A percentile compares a stretch with the other conserved stretches of the same genome.
Conservation (phyloP, 2,329 filamentous ascomycete genomes). For the Alternaria arbusti region DNA sequence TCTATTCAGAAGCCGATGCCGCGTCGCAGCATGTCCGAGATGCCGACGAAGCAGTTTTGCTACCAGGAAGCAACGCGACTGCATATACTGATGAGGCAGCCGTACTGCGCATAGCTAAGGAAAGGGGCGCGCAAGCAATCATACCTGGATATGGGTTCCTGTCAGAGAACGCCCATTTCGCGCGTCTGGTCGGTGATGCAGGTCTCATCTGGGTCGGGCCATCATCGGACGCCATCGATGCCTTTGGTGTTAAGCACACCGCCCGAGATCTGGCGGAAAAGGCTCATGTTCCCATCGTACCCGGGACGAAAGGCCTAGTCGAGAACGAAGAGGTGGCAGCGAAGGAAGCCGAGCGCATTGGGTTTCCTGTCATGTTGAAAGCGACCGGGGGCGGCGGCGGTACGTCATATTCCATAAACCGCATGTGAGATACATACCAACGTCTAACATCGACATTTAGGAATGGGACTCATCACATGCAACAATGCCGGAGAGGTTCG, state of each 20-base stretch:
- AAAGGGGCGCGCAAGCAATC: slow-evolving; percentile 61
- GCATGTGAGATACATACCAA: background rate
- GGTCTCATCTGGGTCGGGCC: slow-evolving; percentile 69
- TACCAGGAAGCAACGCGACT: slow-evolving; percentile 56
- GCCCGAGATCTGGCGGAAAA: slow-evolving; percentile 61
- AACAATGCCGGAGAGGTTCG: slow-evolving; percentile 41
- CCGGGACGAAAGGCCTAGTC: slow-evolving; percentile 61
- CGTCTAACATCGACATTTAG: background rate
- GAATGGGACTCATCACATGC: slow-evolving; percentile 54
- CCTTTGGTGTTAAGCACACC: slow-evolving; percentile 65
- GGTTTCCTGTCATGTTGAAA: slow-evolving; percentile 64
- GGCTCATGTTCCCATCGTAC: slow-evolving; percentile 62
- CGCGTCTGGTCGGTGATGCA: slow-evolving; percentile 57
- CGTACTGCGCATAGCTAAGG: slow-evolving; percentile 61
- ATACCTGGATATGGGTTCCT: slow-evolving; percentile 73
- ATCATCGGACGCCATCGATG: slow-evolving; percentile 58
- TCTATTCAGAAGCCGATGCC: slow-evolving; percentile 65
- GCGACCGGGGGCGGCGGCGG: slow-evolving; percentile 67
- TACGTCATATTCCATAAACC: background rate
- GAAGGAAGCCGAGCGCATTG: slow-evolving; percentile 56
- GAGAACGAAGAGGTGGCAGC: slow-evolving; percentile 14
- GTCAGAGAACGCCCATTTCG: slow-evolving; percentile 68
- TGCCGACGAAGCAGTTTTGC: slow-evolving; percentile 61
- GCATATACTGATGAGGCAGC: slow-evolving; percentile 58
- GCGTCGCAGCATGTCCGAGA: slow-evolving; percentile 61